Percentiles rank a stretch among this genome's conserved stretches.
Conservation (phyloP, 495 filamentous ascomycete genomes). For the Podospora pseudopauciseta region DNA sequence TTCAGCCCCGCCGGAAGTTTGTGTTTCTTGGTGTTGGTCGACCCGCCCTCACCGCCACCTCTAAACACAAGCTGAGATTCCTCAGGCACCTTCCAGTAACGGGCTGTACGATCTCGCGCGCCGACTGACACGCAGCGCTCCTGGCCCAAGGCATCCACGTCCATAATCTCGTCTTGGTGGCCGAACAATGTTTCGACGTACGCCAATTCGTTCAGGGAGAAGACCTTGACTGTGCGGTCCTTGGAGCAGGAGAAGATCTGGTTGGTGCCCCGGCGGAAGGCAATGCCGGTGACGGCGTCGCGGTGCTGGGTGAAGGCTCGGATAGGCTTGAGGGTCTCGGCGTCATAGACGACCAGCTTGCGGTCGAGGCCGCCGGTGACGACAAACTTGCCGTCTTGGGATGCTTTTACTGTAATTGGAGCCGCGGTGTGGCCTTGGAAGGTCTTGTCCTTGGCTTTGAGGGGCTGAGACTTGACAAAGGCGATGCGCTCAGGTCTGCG, state of each 20-base stretch:
- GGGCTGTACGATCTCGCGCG: conserved; percentile 81
- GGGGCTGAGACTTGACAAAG: conserved; percentile 61
- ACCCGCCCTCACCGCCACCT: conserved; percentile 58
- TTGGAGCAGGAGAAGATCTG: conserved; percentile 84
- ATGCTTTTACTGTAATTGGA: conserved; percentile 81
- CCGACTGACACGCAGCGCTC: conserved; percentile 91
- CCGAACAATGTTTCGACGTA: conserved; percentile 96
- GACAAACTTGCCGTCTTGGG: conserved; percentile 82
- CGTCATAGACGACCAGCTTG: conserved; percentile 81
- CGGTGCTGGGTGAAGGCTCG: conserved; percentile 90
- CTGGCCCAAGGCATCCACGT: conserved; percentile 73
- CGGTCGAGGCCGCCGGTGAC: conserved; percentile 84
- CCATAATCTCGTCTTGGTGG: conserved; percentile 85
- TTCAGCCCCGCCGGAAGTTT: conserved; percentile 29
- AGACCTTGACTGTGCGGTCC: conserved; percentile 71
- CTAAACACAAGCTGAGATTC: conserved; percentile 94
- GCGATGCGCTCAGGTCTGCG: conserved; percentile 67
- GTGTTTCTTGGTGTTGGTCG: conserved; percentile 49
- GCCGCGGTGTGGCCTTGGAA: conserved; percentile 70
- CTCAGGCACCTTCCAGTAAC: conserved; percentile 94
- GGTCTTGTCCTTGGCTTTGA: conserved; percentile 56
- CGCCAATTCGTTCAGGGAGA: conserved; percentile 77
- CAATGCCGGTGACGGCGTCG: conserved; percentile 76
- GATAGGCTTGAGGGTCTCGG: conserved; percentile 67
- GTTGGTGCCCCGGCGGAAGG: conserved; percentile 84